phyloP scores from a whole-genome alignment of 1,284 basidiomycete genomes.

The Takashimella koratensis region DNA sequence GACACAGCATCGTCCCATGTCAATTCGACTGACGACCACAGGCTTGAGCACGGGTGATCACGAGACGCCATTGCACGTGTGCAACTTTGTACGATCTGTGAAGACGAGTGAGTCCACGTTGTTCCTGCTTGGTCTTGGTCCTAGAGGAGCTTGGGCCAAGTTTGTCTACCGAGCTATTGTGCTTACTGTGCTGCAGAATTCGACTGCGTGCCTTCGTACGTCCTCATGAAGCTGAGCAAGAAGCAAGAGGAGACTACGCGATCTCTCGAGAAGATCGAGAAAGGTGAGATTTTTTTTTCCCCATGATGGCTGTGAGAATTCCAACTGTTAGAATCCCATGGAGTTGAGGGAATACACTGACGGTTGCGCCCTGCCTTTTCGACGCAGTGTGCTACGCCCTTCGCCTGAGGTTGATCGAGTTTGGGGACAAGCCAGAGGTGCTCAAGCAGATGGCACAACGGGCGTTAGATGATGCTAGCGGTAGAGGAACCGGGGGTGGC shows the following conservation, averaged over 20 bases:
- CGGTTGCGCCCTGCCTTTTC: too few relatives aligned
- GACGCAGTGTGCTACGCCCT: slow-evolving; percentile 47
- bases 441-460: slow-evolving; percentile 44
- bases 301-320: too few relatives aligned
- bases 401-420: slow-evolving; percentile 45
- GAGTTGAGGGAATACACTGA: too few relatives aligned
- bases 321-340: too few relatives aligned
- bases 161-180: neutral
- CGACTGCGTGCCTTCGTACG: slow-evolving; percentile 31
- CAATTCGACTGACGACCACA: slow-evolving; percentile 8
- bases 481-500: slow-evolving; percentile 16
- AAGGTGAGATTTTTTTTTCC: slow-evolving; percentile 58
- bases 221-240: slow-evolving; percentile 60
- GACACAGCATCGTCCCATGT: neutral
- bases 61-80: slow-evolving; percentile 64
- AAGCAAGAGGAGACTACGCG: slow-evolving; percentile 83
- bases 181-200: too few relatives aligned
- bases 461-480: slow-evolving; percentile 43
- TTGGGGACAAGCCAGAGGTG: slow-evolving; percentile 47
- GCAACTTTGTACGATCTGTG: slow-evolving; percentile 72
- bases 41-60: slow-evolving; percentile 64
- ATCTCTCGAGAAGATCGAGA: slow-evolving; percentile 90
- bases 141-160: neutral
- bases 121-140: too few relatives aligned
- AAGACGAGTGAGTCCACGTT: slow-evolving; percentile 60